Conservation (phyloP, 2,329 filamentous ascomycete genomes). For the Didymellaceae sp. region DNA sequence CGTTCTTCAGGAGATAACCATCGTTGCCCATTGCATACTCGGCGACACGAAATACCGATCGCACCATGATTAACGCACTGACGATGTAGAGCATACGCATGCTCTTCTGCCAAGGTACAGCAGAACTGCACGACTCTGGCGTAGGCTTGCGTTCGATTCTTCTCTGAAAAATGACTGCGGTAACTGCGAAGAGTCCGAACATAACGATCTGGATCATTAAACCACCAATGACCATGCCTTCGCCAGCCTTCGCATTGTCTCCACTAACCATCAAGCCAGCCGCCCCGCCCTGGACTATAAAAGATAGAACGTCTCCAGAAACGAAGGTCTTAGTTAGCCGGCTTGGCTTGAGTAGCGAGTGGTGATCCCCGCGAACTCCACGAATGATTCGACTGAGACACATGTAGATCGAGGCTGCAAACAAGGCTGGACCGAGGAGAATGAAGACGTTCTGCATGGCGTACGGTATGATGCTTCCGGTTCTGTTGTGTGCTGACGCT, state of each 20-base stretch:
- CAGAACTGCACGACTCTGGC: background rate
- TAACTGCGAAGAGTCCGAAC: conserved; percentile 55
- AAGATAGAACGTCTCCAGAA: conserved; percentile 52
- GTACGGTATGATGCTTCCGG: conserved; percentile 48
- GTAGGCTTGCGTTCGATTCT: background rate
- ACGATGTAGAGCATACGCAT: conserved; percentile 53
- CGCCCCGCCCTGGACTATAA: conserved; percentile 51
- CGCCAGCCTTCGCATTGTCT: conserved; percentile 26
- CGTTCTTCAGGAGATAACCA: conserved; percentile 52
- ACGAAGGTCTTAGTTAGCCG: conserved; percentile 55
- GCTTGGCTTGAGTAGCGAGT: conserved; percentile 44
- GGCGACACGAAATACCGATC: conserved; percentile 55
- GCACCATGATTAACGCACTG: conserved; percentile 55
- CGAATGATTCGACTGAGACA: conserved; percentile 52
- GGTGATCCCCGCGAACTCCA: conserved; percentile 42
- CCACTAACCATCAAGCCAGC: conserved; percentile 42
- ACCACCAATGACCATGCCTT: conserved; percentile 51
- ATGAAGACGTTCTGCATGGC: conserved; percentile 51
- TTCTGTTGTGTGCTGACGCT: conserved; percentile 47
- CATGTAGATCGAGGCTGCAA: conserved; percentile 57
- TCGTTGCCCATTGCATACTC: conserved; percentile 55
- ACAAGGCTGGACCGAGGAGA: conserved; percentile 53
- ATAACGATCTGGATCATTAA: conserved; percentile 55
- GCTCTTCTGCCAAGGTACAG: conserved; percentile 35
- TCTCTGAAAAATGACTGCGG: conserved; percentile 15